Base-by-base conservation (phyloP, 2,329 filamentous ascomycete genomes). In the Trichothecium sympodiale region DNA sequence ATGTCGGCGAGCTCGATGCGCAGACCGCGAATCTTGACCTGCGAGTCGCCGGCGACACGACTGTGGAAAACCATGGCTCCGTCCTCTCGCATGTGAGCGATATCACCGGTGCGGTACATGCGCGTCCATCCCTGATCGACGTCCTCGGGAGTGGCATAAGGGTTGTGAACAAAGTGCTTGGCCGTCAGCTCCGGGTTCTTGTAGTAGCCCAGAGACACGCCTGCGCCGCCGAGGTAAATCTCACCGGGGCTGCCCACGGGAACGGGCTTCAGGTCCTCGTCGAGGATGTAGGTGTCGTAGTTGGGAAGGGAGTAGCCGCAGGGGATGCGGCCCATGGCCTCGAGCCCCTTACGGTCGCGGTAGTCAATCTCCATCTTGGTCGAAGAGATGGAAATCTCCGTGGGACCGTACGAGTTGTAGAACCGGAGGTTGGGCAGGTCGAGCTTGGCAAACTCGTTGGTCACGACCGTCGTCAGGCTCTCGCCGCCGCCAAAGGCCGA, bases 131-230 rank as follows among this genome's bases (percentile, higher is more conserved):
- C n/a, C n/a, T n/a, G n/a, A n/a, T n/a, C n/a, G n/a, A n/a, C n/a
- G n/a, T n/a, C n/a, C n/a, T n/a, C n/a, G n/a, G n/a, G n/a, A n/a
- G n/a, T n/a, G n/a, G n/a, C n/a, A n/a, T 15, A 31, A 31, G 29
- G 29, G 29, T 31, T 31, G n/a, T n/a, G 7, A 8, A 86, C 81
- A 33, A 86, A 54, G 49, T 28, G 15, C 16, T 31, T 31, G n/a
- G 30, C 6, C 3, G 42, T 46, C 3, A 41, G 23, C 4, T 44
- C 39, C 1, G 47, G 42, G 6, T 38, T 32, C 26, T 53, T 46
- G 5, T 65, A 41, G 40, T 69, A 69, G 1, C 62, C 61, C 1
- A 34, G 32, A 4, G 50, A 42, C 5, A 68, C 54, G 18, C 65
- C 60, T 2, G 58, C 48, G 5, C 65, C 65, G 3, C 41, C 41